phyloP scores from a whole-genome alignment of 345 rosid genomes.

The Pistacia vera region DNA sequence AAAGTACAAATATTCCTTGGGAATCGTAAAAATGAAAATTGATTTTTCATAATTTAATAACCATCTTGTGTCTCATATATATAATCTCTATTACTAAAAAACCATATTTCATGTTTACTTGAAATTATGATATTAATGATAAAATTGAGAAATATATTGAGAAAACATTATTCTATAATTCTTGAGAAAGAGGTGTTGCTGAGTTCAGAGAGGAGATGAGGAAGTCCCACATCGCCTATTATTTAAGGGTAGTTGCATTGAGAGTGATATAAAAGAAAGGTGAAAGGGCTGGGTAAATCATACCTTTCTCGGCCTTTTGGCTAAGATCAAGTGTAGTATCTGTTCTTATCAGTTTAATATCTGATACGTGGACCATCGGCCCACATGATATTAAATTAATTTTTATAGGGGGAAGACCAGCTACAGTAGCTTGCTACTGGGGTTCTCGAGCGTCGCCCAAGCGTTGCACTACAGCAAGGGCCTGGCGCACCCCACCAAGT shows the following conservation, averaged over 20 bases:
- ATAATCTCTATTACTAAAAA: too few species aligned
- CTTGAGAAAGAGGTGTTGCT: too few species aligned
- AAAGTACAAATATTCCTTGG: too few species aligned
- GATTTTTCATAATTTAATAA: too few species aligned
- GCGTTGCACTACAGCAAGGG: slow-evolving; percentile 27
- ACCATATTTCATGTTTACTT: too few species aligned
- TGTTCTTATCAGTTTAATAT: slow-evolving; percentile 54
- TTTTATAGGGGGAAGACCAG: slow-evolving; percentile 19
- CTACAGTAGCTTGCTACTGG: slow-evolving; percentile 16
- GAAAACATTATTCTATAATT: too few species aligned
- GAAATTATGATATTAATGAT: too few species aligned
- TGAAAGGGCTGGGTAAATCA: not conserved
- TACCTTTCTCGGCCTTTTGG: slow-evolving; percentile 60
- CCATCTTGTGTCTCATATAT: too few species aligned
- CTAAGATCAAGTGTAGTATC: slow-evolving; percentile 51
- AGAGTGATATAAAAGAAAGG: not conserved
- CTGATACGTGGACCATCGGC: slow-evolving; percentile 26
- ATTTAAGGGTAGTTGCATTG: too few species aligned
- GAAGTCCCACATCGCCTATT: not conserved
- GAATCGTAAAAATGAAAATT: too few species aligned
- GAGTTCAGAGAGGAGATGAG: too few species aligned
- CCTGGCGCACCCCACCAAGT: slow-evolving; percentile 21
- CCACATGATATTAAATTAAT: not conserved
- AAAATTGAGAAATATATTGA: too few species aligned
- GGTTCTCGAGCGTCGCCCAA: slow-evolving; percentile 6